phyloP scores from a whole-genome alignment of 495 filamentous ascomycete species.

The Neurospora sp. region DNA sequence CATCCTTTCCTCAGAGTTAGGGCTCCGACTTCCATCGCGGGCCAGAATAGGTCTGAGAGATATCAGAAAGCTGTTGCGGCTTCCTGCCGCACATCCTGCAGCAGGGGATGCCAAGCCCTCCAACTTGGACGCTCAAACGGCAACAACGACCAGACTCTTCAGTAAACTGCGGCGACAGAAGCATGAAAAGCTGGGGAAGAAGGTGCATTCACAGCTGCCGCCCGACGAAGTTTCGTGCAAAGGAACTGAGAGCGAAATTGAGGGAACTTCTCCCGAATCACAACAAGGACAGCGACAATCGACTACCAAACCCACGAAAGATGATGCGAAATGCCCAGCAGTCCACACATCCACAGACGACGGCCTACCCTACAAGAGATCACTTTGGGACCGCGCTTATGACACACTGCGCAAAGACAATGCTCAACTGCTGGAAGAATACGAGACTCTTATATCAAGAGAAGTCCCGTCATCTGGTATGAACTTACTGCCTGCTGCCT shows the following conservation, averaged over 20 bases:
- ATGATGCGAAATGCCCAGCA: not conserved
- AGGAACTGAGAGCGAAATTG: not conserved
- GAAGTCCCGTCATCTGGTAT: not conserved
- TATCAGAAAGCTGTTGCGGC: not conserved
- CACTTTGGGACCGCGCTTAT: conserved; percentile 17
- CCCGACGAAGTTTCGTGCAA: not conserved
- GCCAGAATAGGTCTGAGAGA: not conserved
- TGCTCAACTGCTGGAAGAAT: conserved; percentile 2
- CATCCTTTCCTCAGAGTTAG: not conserved
- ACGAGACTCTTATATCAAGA: conserved; percentile 13
- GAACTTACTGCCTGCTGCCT: not conserved
- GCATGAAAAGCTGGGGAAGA: not conserved
- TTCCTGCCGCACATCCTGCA: not conserved
- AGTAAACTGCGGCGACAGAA: not conserved
- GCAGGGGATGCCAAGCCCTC: not conserved
- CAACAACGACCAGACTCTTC: not conserved
- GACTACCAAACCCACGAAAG: not conserved
- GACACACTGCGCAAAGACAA: conserved; percentile 6
- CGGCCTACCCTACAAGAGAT: not conserved
- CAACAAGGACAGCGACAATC: not conserved
- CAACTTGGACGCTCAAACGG: not conserved
- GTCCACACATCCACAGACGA: not conserved
- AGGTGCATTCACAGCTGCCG: not conserved
- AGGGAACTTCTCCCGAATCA: not conserved
- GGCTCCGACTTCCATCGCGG: not conserved